A percentile compares a stretch with the other conserved stretches of the same genome.
phyloP scores from a whole-genome alignment of 2,329 filamentous ascomycete species.

The Geosmithia morbida region DNA sequence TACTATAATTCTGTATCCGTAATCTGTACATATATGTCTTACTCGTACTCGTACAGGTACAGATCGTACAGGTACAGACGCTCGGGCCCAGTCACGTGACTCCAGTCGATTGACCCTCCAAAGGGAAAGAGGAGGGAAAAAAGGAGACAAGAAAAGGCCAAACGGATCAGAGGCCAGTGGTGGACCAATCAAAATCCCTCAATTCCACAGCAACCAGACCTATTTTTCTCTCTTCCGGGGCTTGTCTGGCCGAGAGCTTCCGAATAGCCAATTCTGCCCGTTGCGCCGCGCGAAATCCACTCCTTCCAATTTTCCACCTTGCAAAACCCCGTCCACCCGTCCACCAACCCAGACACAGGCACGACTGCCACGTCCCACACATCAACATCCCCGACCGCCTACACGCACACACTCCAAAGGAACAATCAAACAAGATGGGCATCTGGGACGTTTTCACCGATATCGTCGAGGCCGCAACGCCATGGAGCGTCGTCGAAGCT shows the following conservation, averaged over 20 bases:
- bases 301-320: conserved; percentile 9
- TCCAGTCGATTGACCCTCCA: too few relatives aligned
- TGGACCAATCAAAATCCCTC: conserved; percentile 30
- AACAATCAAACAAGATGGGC: conserved; percentile 35
- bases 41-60: too few relatives aligned
- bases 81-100: too few relatives aligned
- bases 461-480: conserved; percentile 48
- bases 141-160: background rate
- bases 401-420: background rate
- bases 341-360: too few relatives aligned
- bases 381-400: conserved; percentile 12
- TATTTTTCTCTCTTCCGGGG: conserved; percentile 20
- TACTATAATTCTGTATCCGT: too few relatives aligned
- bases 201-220: conserved; percentile 26
- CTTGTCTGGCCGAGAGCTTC: conserved; percentile 21
- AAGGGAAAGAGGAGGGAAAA: too few relatives aligned
- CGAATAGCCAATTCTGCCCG: conserved; percentile 7
- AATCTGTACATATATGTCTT: too few relatives aligned
- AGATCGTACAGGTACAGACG: too few relatives aligned
- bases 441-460: conserved; percentile 52
- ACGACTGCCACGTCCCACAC: conserved; percentile 9
- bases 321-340: conserved; percentile 4
- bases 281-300: background rate
- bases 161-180: background rate
- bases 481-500: conserved; percentile 50